Base-by-base conservation (phyloP, 2,329 filamentous ascomycete genomes). In the Venturia aucupariae region DNA sequence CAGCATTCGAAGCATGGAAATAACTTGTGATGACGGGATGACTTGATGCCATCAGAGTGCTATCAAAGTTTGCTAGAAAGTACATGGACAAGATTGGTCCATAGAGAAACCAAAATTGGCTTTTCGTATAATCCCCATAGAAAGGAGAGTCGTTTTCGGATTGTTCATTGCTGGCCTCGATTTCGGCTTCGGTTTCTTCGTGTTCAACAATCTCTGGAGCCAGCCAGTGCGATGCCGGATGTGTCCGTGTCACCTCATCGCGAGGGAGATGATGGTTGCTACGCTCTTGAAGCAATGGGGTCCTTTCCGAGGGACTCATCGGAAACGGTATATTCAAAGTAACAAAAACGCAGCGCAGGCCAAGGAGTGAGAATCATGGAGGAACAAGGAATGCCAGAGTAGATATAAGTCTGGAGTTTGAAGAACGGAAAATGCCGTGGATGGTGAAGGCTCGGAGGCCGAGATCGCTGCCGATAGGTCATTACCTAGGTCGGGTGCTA, bases 11-110 rank as follows among this genome's bases (percentile, higher is more conserved):
- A 60, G 88, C 84, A 66, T 86, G 78, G 74, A 93, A 93, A 73
- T 92, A 86, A 0, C 88, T 91, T 0, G 89, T 92, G 67, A 93
- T 91, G 65, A 90, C 88, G 0, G 90, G 89, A 73, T 94, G 90
- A 51, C 83, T 87, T 2, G 88, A 90, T 4, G 89, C 89, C 89
- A 93, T 92, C 68, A 93, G 83, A 4, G 89, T 93, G 13, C 84
- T 82, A 77, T 93, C 90, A 71, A 93, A 92, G 4, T 44, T 62
- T 10, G 70, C 74, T 68, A 77, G 75, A 68, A 76, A 75, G 62
- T 75, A 77, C 5, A 71, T 70, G 61, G 74, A 57, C 30, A 75
- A 17, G 10, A 77, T 72, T 4, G 74, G 74, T 6, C 71, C 72
- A 68, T 75, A 76, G 13, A 76, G 72, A 55, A 70, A 71, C 69